Evolutionary conservation across 2,329 filamentous ascomycete genomes (phyloP).

Genomic region (Monosporascus sp.): DNA sequence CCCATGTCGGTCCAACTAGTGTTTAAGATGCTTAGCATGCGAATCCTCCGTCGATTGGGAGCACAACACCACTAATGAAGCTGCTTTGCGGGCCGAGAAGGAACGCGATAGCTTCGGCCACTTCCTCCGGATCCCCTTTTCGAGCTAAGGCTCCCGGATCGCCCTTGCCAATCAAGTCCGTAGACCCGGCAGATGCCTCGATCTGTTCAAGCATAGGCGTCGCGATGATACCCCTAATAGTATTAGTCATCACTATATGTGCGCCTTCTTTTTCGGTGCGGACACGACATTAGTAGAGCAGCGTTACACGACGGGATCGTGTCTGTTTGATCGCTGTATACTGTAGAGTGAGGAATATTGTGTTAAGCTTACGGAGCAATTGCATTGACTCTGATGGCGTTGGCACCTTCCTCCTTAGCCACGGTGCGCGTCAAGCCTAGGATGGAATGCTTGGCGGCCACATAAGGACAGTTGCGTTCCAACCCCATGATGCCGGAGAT

Average conservation of each 20-base stretch:
- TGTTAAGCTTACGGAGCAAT: constrained; percentile 4
- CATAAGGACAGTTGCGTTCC: constrained; percentile 13
- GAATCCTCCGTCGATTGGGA: constrained; percentile 2
- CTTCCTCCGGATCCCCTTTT: constrained; percentile 3
- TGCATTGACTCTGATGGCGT: constrained; percentile 5
- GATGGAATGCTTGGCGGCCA: constrained; percentile 9
- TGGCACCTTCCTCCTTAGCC: constrained; percentile 9
- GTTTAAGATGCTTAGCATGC: no score
- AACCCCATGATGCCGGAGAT: constrained; percentile 32
- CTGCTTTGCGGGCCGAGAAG: constrained; percentile 3
- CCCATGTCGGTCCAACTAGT: no score
- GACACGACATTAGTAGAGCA: no score
- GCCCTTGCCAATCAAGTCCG: constrained; percentile 1
- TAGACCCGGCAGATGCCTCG: neutral
- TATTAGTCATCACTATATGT: no score
- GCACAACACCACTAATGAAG: constrained; percentile 1
- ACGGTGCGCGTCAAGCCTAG: constrained; percentile 7
- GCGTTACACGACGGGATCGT: no score
- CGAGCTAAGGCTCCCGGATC: constrained; percentile 2
- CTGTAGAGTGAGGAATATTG: neutral
- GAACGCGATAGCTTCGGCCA: constrained; percentile 2
- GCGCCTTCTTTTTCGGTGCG: no score
- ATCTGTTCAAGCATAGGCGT: no score
- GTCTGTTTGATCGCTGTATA: no score
- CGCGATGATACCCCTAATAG: no score